Percentiles rank a stretch among this genome's conserved stretches.
Conservation (phyloP, 495 filamentous ascomycete species). For the Xylaria intraflava region DNA sequence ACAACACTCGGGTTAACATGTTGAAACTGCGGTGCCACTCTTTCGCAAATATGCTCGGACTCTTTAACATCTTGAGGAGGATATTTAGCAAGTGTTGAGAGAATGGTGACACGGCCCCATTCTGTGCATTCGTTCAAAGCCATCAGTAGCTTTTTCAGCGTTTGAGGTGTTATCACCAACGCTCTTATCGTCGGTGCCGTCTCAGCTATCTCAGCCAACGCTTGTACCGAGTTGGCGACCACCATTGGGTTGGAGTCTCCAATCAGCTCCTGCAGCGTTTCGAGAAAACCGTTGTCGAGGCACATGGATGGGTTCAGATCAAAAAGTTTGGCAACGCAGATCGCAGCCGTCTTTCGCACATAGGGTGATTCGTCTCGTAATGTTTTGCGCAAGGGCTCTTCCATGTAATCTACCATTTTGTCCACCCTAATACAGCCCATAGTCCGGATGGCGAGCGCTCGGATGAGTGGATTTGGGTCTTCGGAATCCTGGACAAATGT, state of each 20-base stretch:
- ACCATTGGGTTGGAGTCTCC: constrained; percentile 99
- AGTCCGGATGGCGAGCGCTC: constrained; percentile 93
- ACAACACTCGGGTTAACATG: constrained; percentile 98
- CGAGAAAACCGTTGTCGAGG: constrained; percentile 92
- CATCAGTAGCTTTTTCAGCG: constrained; percentile 91
- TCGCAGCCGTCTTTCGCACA: constrained; percentile 95
- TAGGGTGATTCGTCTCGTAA: constrained; percentile 96
- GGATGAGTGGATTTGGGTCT: constrained; percentile 93
- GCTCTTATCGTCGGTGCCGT: constrained; percentile 85
- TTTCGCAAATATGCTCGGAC: constrained; percentile 96
- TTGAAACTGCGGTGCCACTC: constrained; percentile 94
- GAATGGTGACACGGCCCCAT: constrained; percentile 95
- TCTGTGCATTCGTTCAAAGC: constrained; percentile 97
- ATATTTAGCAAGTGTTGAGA: constrained; percentile 85
- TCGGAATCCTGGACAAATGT: constrained; percentile 99
- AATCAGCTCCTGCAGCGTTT: constrained; percentile 93
- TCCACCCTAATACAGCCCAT: constrained; percentile 99
- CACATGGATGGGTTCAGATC: constrained; percentile 88
- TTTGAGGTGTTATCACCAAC: constrained; percentile 69
- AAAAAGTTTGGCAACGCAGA: constrained; percentile 97
- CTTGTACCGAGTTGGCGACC: constrained; percentile 92
- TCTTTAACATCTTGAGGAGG: constrained; percentile 82
- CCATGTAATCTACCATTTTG: constrained; percentile 99
- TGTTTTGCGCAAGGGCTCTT: constrained; percentile 94
- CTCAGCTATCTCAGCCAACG: constrained; percentile 85